A percentile compares a stretch with the other conserved stretches of the same genome.
Conservation (phyloP, 202 grass and related monocot genomes). For the Eragrostis tef region DNA sequence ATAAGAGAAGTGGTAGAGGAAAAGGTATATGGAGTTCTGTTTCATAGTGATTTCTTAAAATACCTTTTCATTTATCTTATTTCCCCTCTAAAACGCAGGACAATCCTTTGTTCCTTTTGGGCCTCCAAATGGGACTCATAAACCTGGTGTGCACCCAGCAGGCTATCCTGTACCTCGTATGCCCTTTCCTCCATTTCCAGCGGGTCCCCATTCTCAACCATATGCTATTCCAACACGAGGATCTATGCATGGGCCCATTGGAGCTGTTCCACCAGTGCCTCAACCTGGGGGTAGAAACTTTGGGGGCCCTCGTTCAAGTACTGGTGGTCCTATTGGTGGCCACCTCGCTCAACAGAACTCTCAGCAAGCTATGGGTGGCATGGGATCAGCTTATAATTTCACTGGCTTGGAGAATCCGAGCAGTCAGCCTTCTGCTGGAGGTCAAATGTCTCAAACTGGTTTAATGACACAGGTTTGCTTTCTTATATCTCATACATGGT, state of each 20-base stretch:
- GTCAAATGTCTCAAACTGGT: conserved; percentile 80
- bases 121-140: conserved; percentile 77
- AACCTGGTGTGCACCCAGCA: conserved; percentile 70
- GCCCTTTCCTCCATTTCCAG: conserved; percentile 86
- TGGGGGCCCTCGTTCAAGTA: conserved; percentile 78
- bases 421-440: conserved; percentile 88
- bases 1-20: conserved; percentile 79
- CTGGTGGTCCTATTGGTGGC: conserved; percentile 86
- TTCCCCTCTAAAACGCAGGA: conserved; percentile 42
- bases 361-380: conserved; percentile 71
- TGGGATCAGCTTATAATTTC: conserved; percentile 72
- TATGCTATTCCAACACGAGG: conserved; percentile 95
- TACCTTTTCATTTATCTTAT: neutral
- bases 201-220: conserved; percentile 89
- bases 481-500: conserved; percentile 13
- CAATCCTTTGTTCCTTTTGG: conserved; percentile 85
- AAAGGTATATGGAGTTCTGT: conserved; percentile 65
- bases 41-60: conserved; percentile 8
- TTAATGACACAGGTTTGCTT: conserved; percentile 92
- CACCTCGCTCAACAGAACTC: conserved; percentile 88
- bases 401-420: conserved; percentile 73
- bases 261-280: conserved; percentile 72
- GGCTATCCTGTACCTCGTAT: conserved; percentile 77
- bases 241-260: conserved; percentile 80
- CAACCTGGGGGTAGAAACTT: conserved; percentile 86